A percentile compares a stretch with the other conserved stretches of the same genome.
phyloP scores from a whole-genome alignment of 176 grass and related monocot species.

The Avena sativa region DNA sequence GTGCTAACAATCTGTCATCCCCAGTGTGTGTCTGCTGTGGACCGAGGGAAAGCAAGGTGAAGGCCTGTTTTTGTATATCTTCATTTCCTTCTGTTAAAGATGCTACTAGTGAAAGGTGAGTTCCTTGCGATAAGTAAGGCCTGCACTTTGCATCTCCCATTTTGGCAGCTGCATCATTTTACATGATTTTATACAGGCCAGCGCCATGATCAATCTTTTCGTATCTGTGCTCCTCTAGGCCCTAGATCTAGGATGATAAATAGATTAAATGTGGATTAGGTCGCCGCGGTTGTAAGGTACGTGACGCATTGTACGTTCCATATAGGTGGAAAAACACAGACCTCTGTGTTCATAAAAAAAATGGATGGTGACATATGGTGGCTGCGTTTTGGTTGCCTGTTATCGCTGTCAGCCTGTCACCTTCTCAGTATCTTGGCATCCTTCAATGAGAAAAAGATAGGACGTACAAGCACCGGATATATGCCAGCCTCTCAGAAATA shows the following conservation, averaged over 20 bases:
- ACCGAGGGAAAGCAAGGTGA: no score
- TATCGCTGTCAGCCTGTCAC: conserved; percentile 33
- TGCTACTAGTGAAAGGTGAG: conserved; percentile 4
- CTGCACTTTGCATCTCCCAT: conserved; percentile 11
- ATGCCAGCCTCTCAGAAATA: neutral
- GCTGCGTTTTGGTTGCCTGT: conserved; percentile 24
- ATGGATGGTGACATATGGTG: conserved; percentile 30
- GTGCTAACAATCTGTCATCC: no score
- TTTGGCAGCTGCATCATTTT: conserved; percentile 9
- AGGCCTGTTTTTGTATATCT: neutral
- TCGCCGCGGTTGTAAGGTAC: conserved; percentile 23
- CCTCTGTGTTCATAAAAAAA: conserved; percentile 11
- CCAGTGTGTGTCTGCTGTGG: no score
- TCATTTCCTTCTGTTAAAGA: neutral
- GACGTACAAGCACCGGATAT: neutral
- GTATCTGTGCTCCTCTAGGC: conserved; percentile 10
- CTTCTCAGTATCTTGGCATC: conserved; percentile 39
- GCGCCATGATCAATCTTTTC: conserved; percentile 6
- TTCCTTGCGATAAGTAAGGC: conserved; percentile 11
- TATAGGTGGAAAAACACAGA: conserved; percentile 17
- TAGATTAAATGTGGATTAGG: conserved; percentile 43
- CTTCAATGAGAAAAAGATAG: neutral
- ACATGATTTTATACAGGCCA: neutral
- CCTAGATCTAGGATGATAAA: conserved; percentile 31
- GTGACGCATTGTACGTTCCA: conserved; percentile 12